Conservation (phyloP, 192 early-diverging fungal species). For the Backusella mclennaniae region DNA sequence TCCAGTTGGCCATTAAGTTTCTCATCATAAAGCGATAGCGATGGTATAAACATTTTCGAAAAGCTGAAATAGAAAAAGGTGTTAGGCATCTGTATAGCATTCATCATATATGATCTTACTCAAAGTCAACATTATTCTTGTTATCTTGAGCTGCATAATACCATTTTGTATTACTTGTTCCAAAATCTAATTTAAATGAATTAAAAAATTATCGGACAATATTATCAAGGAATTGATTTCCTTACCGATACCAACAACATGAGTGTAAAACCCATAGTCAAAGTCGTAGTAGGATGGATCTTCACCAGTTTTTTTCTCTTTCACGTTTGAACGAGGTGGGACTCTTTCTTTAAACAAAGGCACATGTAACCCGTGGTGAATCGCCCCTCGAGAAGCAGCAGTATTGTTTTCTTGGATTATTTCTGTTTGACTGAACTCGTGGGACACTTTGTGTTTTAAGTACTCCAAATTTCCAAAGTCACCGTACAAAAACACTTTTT, state of each 20-base stretch:
- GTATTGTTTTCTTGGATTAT: not conserved
- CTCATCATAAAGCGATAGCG: conserved; percentile 18
- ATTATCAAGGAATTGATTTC: not conserved
- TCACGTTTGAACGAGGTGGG: not conserved
- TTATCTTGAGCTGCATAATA: conserved; percentile 33
- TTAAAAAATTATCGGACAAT: not conserved
- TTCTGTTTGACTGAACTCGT: not conserved
- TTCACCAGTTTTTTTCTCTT: not conserved
- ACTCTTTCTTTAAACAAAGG: conserved; percentile 1
- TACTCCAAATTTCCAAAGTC: not conserved
- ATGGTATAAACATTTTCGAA: conserved; percentile 23
- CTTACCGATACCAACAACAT: conserved; percentile 12
- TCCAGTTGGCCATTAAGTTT: not conserved
- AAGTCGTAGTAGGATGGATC: not conserved
- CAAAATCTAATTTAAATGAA: conserved; percentile 1
- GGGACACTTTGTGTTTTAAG: not conserved
- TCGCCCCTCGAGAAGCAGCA: not conserved
- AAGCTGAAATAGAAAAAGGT: conserved; percentile 20
- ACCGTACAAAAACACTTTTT: not conserved
- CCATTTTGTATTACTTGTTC: conserved; percentile 11
- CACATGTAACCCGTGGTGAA: not conserved
- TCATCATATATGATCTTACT: conserved; percentile 14
- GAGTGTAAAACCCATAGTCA: not conserved
- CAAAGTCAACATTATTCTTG: conserved; percentile 32
- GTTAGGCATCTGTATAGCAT: conserved; percentile 4